Evolutionary conservation across 202 grass and related monocot genomes (phyloP).

Genomic region (Brachypodium distachyon): DNA sequence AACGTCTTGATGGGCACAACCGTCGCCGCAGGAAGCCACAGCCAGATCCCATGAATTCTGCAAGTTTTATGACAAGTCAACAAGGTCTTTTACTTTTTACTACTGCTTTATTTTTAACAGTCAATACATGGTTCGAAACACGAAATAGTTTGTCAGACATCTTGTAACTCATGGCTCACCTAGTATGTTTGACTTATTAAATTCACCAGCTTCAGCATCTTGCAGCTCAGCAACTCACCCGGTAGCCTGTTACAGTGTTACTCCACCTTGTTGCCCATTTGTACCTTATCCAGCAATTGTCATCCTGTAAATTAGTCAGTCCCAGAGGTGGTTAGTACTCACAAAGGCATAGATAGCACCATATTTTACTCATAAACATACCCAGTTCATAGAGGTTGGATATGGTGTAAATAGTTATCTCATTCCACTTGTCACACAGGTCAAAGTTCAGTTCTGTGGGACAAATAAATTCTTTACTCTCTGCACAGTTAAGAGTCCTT

Average conservation of each 20-base stretch:
- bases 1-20: constrained; percentile 93
- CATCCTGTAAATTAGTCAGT: neutral
- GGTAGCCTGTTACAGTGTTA: neutral
- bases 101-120: neutral
- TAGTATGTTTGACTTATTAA: neutral
- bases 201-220: neutral
- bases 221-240: neutral
- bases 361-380: neutral
- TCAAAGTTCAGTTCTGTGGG: neutral
- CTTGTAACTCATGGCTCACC: neutral
- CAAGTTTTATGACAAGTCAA: constrained; percentile 46
- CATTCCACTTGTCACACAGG: neutral
- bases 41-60: constrained; percentile 51
- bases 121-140: neutral
- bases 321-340: neutral
- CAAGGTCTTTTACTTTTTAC: constrained; percentile 42
- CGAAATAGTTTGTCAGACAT: neutral
- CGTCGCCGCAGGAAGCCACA: constrained; percentile 89
- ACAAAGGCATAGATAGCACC: neutral
- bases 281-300: neutral
- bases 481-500: neutral
- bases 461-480: neutral
- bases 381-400: neutral
- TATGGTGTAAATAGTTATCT: neutral
- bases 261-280: neutral